A percentile compares a stretch with the other conserved stretches of the same genome.
These are phyloP conservation scores for Albatrellus ellisii DNA, from an alignment of 768 basidiomycete genomes.

Conservation along the genomic window DNA sequence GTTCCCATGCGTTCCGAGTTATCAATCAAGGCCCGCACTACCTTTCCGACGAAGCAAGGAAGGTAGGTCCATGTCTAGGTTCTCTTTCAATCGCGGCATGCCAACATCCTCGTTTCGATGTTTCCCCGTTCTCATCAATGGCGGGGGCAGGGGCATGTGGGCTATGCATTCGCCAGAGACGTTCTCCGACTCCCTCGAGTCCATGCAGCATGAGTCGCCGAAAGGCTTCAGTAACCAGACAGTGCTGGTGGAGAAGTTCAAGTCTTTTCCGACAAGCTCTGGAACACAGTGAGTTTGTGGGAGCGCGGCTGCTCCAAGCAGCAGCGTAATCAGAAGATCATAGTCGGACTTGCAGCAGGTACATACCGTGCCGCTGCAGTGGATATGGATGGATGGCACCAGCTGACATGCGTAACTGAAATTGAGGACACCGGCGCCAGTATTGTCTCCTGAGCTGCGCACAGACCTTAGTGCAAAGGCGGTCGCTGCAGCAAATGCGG, in stretches of 20 bases:
- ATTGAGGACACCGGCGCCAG: constrained; percentile 76
- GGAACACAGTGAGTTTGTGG: constrained; percentile 81
- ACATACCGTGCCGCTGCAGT: no score
- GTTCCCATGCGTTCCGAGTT: constrained; percentile 90
- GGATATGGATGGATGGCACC: not conserved
- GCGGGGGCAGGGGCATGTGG: constrained; percentile 94
- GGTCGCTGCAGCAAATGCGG: constrained; percentile 83
- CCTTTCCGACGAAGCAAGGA: constrained; percentile 51
- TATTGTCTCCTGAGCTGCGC: constrained; percentile 64
- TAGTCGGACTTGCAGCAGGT: no score
- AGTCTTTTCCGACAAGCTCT: constrained; percentile 75
- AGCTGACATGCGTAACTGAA: not conserved
- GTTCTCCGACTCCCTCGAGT: constrained; percentile 68
- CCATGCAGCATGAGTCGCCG: constrained; percentile 76
- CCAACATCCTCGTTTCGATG: constrained; percentile 25
- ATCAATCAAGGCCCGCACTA: constrained; percentile 71
- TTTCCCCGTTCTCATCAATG: constrained; percentile 90
- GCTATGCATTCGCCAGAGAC: constrained; percentile 50
- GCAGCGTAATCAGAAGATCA: constrained; percentile 88
- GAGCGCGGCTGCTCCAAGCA: constrained; percentile 91
- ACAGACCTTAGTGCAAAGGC: constrained; percentile 78
- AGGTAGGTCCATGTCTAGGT: constrained; percentile 37
- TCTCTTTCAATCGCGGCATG: not conserved
- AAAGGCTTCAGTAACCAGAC: constrained; percentile 82
- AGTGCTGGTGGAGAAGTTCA: constrained; percentile 91